These are phyloP conservation scores for Ceratobasidium sp. DNA, from an alignment of 1,284 basidiomycete species.

Conservation along the genomic window DNA sequence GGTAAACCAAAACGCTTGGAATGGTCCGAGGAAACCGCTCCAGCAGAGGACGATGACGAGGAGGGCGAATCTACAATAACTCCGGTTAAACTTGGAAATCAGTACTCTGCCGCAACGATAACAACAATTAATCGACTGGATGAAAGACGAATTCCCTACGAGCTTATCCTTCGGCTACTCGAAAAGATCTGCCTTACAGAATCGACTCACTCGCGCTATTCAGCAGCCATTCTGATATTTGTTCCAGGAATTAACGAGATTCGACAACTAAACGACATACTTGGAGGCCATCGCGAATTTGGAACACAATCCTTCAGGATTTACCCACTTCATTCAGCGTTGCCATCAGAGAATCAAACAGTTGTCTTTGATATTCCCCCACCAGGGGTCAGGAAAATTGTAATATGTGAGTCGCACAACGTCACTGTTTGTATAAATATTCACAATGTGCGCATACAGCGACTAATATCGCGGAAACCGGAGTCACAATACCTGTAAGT, in stretches of 20 bases:
- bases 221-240: slow-evolving; percentile 87
- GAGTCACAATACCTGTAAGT: slow-evolving; percentile 67
- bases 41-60: slow-evolving; percentile 74
- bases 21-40: slow-evolving; percentile 73
- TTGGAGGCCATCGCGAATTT: slow-evolving; percentile 79
- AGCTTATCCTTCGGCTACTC: slow-evolving; percentile 84
- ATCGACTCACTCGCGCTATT: slow-evolving; percentile 62
- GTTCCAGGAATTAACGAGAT: slow-evolving; percentile 96
- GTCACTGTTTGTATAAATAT: too few species aligned
- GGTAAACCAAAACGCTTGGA: slow-evolving; percentile 63
- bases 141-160: slow-evolving; percentile 88
- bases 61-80: slow-evolving; percentile 56
- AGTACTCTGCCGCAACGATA: slow-evolving; percentile 75
- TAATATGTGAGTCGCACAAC: slow-evolving; percentile 67
- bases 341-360: slow-evolving; percentile 88
- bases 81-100: slow-evolving; percentile 67
- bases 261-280: slow-evolving; percentile 82
- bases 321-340: slow-evolving; percentile 91
- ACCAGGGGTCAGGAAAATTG: slow-evolving; percentile 83
- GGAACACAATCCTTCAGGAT: slow-evolving; percentile 76
- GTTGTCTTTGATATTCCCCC: slow-evolving; percentile 91
- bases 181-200: slow-evolving; percentile 87
- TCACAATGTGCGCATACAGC: slow-evolving; percentile 51
- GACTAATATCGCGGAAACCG: slow-evolving; percentile 88
- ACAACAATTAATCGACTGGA: slow-evolving; percentile 87